A percentile compares a stretch with the other conserved stretches of the same genome.
phyloP scores from a whole-genome alignment of 345 rosid species.

The Limnanthes douglasii region DNA sequence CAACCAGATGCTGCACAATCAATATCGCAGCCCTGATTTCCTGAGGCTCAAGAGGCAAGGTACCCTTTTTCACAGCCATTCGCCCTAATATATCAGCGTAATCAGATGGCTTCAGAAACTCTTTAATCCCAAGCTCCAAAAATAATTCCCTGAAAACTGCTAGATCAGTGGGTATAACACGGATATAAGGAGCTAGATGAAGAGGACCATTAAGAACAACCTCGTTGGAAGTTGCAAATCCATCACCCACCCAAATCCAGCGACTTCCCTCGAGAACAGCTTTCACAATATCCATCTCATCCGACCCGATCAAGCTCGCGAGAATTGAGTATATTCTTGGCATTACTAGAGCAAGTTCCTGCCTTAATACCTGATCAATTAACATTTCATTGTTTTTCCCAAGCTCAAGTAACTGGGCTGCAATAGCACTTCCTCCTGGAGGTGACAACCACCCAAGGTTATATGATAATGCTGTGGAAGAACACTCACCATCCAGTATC shows the following conservation, averaged over 20 bases:
- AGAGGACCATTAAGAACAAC: constrained; percentile 93
- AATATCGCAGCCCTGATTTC: constrained; percentile 76
- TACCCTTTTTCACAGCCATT: constrained; percentile 72
- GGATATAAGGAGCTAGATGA: constrained; percentile 86
- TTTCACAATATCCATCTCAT: constrained; percentile 91
- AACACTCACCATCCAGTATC: constrained; percentile 87
- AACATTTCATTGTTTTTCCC: constrained; percentile 85
- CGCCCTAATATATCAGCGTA: constrained; percentile 64
- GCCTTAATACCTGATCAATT: constrained; percentile 57
- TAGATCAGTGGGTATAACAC: constrained; percentile 79
- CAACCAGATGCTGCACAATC: constrained; percentile 86
- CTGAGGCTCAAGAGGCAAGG: constrained; percentile 46
- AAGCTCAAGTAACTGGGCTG: constrained; percentile 96
- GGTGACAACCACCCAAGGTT: constrained; percentile 84
- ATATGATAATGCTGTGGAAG: constrained; percentile 79
- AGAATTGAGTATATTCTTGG: constrained; percentile 76
- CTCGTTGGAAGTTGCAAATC: constrained; percentile 82
- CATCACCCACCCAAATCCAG: constrained; percentile 99
- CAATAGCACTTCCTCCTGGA: constrained; percentile 88
- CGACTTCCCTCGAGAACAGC: constrained; percentile 97
- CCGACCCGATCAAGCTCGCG: constrained; percentile 54
- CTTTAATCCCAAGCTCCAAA: constrained; percentile 78
- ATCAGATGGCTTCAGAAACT: constrained; percentile 66
- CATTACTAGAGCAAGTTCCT: constrained; percentile 87
- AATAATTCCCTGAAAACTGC: constrained; percentile 78